Percentiles rank a stretch among this genome's conserved stretches.
phyloP scores from a whole-genome alignment of 2,329 filamentous ascomycete species.

The Lecanicillium sp. region DNA sequence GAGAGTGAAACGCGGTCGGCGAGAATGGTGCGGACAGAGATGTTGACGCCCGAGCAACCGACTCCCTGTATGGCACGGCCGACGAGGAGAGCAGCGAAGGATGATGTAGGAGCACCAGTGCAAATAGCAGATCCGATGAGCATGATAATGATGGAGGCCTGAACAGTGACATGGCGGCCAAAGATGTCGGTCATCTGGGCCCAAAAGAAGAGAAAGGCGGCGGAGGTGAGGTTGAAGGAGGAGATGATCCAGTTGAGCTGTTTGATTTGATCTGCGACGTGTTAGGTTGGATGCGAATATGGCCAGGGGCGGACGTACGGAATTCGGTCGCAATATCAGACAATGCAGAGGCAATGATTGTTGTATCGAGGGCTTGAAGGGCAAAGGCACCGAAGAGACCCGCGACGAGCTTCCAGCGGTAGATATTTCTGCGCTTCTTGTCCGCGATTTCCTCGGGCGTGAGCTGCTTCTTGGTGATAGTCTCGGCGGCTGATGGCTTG shows the following conservation, averaged over 20 bases:
- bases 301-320: neutral
- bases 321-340: slow-evolving; percentile 9
- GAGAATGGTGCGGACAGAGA: slow-evolving; percentile 50
- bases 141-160: slow-evolving; percentile 46
- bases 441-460: slow-evolving; percentile 11
- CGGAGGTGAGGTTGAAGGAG: slow-evolving; percentile 56
- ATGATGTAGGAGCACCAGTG: slow-evolving; percentile 41
- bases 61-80: slow-evolving; percentile 55
- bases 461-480: neutral
- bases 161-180: slow-evolving; percentile 50
- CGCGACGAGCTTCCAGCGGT: slow-evolving; percentile 50
- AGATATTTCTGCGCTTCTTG: slow-evolving; percentile 15
- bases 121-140: slow-evolving; percentile 52
- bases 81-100: slow-evolving; percentile 50
- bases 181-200: slow-evolving; percentile 56
- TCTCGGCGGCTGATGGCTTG: neutral
- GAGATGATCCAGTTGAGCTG: slow-evolving; percentile 60
- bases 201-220: slow-evolving; percentile 56
- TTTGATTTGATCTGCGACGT: slow-evolving; percentile 45
- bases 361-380: slow-evolving; percentile 54
- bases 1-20: slow-evolving; percentile 52
- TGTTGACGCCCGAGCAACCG: slow-evolving; percentile 51
- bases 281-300: slow-evolving; percentile 51
- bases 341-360: slow-evolving; percentile 33
- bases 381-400: slow-evolving; percentile 53